Conservation (phyloP, 2,329 filamentous ascomycete species). For the Rhexocercosporidium sp. region DNA sequence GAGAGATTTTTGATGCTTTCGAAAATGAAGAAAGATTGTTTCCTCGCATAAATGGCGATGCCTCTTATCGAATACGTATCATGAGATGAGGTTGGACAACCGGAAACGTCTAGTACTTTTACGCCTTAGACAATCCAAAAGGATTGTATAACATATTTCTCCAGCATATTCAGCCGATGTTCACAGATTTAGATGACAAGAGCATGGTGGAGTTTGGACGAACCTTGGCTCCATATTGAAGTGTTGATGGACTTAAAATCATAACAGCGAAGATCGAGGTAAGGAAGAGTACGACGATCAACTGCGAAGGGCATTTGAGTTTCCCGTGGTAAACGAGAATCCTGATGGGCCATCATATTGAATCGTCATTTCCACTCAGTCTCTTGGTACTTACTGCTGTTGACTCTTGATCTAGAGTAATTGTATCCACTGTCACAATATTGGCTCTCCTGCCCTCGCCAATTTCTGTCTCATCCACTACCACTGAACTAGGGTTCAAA, state of each 20-base stretch:
- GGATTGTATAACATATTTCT: conserved; percentile 34
- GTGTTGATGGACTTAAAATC: not conserved
- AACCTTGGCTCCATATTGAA: conserved; percentile 13
- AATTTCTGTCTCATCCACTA: not conserved
- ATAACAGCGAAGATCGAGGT: conserved; percentile 8
- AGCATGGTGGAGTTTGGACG: conserved; percentile 5
- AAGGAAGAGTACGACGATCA: conserved; percentile 11
- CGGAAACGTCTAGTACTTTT: conserved; percentile 37
- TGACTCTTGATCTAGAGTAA: not conserved
- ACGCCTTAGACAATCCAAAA: conserved; percentile 34
- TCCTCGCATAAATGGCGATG: conserved; percentile 18
- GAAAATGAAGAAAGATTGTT: conserved; percentile 30
- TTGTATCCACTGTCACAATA: not conserved
- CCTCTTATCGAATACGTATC: conserved; percentile 25
- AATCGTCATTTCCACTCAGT: no score
- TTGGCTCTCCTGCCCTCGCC: not conserved
- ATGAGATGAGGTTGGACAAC: conserved; percentile 34
- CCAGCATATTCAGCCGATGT: conserved; percentile 34
- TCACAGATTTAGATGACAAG: conserved; percentile 16
- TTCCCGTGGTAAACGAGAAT: conserved; percentile 3
- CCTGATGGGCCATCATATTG: not conserved
- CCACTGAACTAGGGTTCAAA: no score
- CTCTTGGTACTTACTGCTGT: not conserved
- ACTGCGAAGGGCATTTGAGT: conserved; percentile 12
- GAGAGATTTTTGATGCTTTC: conserved; percentile 34